phyloP scores from a whole-genome alignment of 2,329 filamentous ascomycete species.

The Pestalotiopsis fici region DNA sequence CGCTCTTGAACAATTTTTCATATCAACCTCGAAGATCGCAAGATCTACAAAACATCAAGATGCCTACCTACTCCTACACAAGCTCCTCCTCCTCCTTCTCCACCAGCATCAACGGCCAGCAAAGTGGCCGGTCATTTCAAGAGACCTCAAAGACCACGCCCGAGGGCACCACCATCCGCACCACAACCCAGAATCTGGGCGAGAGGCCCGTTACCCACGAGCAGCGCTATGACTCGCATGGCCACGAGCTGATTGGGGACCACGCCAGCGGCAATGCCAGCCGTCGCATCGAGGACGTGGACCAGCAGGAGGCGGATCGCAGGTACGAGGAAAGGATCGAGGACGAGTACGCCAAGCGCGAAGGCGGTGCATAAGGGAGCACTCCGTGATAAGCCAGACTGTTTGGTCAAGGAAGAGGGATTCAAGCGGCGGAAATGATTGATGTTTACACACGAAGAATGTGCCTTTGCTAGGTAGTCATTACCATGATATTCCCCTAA shows the following conservation, averaged over 20 bases:
- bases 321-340: constrained; percentile 1
- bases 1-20: not conserved
- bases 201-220: constrained; percentile 3
- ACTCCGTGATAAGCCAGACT: not conserved
- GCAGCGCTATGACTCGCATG: constrained; percentile 3
- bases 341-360: constrained; percentile 4
- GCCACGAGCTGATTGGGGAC: constrained; percentile 4
- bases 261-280: not conserved
- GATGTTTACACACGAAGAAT: not conserved
- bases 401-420: not conserved
- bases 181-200: constrained; percentile 7
- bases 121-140: not conserved
- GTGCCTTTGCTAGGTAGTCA: not conserved
- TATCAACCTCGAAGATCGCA: not conserved
- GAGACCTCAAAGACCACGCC: constrained; percentile 8
- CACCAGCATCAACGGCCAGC: constrained; percentile 4
- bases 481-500: not conserved
- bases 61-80: constrained; percentile 7
- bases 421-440: not conserved
- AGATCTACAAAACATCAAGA: not conserved
- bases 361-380: not conserved
- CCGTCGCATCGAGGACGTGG: constrained; percentile 4
- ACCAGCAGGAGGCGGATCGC: not conserved
- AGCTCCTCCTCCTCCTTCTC: constrained; percentile 9
- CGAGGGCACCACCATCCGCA: constrained; percentile 6